These are phyloP conservation scores for Exidia glandulosa DNA, from an alignment of 768 basidiomycete species.

Conservation along the genomic window DNA sequence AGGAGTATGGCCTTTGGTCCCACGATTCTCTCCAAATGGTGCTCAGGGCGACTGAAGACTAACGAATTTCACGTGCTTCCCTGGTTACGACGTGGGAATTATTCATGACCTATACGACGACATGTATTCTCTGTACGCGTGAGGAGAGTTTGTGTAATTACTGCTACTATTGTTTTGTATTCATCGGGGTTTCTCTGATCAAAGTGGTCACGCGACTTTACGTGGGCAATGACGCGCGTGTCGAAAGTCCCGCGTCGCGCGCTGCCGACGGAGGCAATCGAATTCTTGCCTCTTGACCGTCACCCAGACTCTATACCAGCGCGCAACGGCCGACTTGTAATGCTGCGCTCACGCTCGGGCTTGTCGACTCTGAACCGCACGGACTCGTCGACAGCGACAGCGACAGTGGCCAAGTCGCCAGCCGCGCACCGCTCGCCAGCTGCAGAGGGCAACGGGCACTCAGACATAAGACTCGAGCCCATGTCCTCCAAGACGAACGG, in stretches of 20 bases:
- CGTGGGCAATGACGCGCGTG: not conserved
- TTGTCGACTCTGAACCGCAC: not conserved
- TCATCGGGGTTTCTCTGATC: not conserved
- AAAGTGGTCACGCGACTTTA: not conserved
- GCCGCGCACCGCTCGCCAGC: not conserved
- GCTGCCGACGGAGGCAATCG: not conserved
- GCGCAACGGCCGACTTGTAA: not conserved
- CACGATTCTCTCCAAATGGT: not conserved
- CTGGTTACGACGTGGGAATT: not conserved
- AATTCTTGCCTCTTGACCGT: not conserved
- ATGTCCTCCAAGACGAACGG: not conserved
- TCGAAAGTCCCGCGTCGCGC: not conserved
- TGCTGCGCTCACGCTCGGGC: not conserved
- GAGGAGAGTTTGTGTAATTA: not conserved
- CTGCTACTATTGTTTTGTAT: no score
- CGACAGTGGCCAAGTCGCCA: not conserved
- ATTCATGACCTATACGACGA: not conserved
- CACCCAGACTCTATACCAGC: not conserved
- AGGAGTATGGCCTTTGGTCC: not conserved
- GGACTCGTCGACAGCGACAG: not conserved
- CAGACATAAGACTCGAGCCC: not conserved
- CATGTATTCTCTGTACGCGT: not conserved
- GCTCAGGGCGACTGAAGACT: not conserved
- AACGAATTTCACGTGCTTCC: not conserved
- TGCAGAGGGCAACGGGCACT: not conserved